A percentile compares a stretch with the other conserved stretches of the same genome.
These are phyloP conservation scores for Orbilia blumenaviensis DNA, from an alignment of 2,329 filamentous ascomycete genomes.

Conservation along the genomic window DNA sequence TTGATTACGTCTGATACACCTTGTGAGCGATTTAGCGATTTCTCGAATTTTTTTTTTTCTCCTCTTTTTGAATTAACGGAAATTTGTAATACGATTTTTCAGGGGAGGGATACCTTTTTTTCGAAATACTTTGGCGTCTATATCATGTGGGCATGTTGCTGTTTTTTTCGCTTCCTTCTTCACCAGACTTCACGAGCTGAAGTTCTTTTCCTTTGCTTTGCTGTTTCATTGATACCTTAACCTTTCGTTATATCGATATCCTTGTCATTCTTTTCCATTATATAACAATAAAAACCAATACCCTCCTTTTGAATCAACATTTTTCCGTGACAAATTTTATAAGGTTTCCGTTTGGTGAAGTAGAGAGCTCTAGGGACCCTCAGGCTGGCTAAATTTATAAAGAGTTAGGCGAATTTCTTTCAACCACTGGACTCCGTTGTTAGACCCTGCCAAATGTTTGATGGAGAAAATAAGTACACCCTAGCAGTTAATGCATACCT, in stretches of 20 bases:
- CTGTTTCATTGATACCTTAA: neutral
- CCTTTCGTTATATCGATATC: conserved; percentile 10
- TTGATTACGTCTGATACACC: conserved; percentile 48
- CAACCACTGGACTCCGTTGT: too few relatives aligned
- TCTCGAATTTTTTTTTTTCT: conserved; percentile 1
- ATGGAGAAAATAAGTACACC: too few relatives aligned
- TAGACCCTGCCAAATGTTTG: too few relatives aligned
- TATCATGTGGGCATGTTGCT: neutral
- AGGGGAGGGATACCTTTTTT: conserved; percentile 25
- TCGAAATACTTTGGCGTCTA: conserved; percentile 37
- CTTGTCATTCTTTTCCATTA: conserved; percentile 16
- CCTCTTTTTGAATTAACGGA: conserved; percentile 5
- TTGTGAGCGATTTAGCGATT: conserved; percentile 54
- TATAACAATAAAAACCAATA: conserved; percentile 41
- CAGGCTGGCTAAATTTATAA: too few relatives aligned
- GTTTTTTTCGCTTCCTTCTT: neutral
- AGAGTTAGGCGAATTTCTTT: too few relatives aligned
- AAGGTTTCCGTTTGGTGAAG: neutral
- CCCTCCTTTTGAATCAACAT: conserved; percentile 24
- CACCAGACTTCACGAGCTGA: conserved; percentile 10
- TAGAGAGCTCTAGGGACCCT: too few relatives aligned
- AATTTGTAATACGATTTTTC: conserved; percentile 30
- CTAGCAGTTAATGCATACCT: too few relatives aligned
- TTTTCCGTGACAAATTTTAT: neutral
- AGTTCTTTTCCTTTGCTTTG: conserved; percentile 7